Percentiles rank a stretch among this genome's conserved stretches.
These are phyloP conservation scores for Fusarium luffae DNA, from an alignment of 2,329 filamentous ascomycete species.

Conservation along the genomic window DNA sequence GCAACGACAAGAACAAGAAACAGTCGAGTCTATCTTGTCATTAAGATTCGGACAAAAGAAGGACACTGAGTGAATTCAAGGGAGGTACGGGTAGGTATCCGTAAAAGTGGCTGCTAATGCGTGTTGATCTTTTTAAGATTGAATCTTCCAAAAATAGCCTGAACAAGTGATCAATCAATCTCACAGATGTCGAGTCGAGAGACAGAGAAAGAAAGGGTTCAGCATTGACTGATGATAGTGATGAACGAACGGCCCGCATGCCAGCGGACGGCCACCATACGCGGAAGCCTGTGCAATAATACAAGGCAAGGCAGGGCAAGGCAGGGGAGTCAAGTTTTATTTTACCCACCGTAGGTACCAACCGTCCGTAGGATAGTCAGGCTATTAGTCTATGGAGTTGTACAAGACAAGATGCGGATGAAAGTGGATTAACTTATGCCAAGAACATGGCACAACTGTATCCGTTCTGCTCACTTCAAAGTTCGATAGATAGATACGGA, in stretches of 20 bases:
- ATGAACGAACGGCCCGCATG: conserved; percentile 27
- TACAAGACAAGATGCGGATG: background rate
- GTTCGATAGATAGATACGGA: background rate
- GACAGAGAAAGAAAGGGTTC: background rate
- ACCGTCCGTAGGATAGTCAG: background rate
- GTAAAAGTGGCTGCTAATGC: conserved; percentile 16
- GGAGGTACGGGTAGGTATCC: background rate
- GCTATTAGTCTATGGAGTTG: background rate
- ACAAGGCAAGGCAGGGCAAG: background rate
- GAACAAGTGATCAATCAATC: conserved; percentile 30
- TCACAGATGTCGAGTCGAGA: background rate
- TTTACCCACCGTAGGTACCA: background rate
- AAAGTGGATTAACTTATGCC: background rate
- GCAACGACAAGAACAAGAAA: background rate
- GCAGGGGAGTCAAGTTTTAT: background rate
- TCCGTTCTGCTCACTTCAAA: too few relatives aligned
- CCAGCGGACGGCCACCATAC: conserved; percentile 23
- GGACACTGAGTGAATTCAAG: conserved; percentile 4
- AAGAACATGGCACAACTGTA: conserved; percentile 28
- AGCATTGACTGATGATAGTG: conserved; percentile 15
- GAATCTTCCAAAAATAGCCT: conserved; percentile 36
- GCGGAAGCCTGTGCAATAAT: conserved; percentile 19
- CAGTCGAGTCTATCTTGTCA: conserved; percentile 1
- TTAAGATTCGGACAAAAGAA: background rate
- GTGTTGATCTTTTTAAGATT: conserved; percentile 36